Percentiles rank a stretch among this genome's conserved stretches.
phyloP scores from a whole-genome alignment of 2,329 filamentous ascomycete species.

The Phyllosticta citrichinensis region DNA sequence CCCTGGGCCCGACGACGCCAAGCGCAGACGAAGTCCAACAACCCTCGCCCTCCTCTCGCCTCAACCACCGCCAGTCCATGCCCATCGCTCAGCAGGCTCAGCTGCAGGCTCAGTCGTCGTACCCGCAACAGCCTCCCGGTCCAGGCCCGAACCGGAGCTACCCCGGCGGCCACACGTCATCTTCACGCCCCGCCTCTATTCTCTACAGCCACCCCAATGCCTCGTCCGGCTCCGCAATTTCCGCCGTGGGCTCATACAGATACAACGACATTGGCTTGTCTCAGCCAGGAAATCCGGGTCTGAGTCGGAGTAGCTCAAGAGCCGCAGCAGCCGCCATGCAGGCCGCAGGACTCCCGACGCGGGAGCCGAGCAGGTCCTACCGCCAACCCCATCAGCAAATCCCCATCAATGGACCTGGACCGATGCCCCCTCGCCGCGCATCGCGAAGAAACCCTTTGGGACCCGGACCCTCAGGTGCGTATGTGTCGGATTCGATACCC shows the following conservation, averaged over 20 bases:
- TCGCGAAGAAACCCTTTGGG: constrained; percentile 59
- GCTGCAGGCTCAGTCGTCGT: constrained; percentile 24
- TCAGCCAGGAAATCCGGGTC: constrained; percentile 36
- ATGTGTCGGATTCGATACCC: constrained; percentile 46
- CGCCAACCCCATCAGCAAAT: constrained; percentile 46
- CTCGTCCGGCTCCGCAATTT: constrained; percentile 34
- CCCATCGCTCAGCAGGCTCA: constrained; percentile 32
- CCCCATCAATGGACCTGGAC: constrained; percentile 44
- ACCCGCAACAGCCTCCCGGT: constrained; percentile 19
- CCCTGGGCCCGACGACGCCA: constrained; percentile 19
- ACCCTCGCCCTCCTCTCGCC: constrained; percentile 21
- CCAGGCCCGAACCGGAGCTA: constrained; percentile 18
- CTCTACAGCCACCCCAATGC: constrained; percentile 41
- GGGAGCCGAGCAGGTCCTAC: constrained; percentile 62
- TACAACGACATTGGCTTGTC: constrained; percentile 36
- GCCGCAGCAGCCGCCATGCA: constrained; percentile 49
- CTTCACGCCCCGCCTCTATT: constrained; percentile 32
- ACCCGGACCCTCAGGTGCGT: constrained; percentile 47
- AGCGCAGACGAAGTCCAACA: constrained; percentile 17
- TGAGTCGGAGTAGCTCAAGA: constrained; percentile 54
- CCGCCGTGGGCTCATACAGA: constrained; percentile 29
- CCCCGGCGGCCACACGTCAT: constrained; percentile 18
- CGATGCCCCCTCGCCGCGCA: constrained; percentile 60
- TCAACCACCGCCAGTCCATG: constrained; percentile 35
- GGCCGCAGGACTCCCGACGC: constrained; percentile 46